phyloP scores from a whole-genome alignment of 169 alveolate genomes.

The Plasmodium knowlesi region DNA sequence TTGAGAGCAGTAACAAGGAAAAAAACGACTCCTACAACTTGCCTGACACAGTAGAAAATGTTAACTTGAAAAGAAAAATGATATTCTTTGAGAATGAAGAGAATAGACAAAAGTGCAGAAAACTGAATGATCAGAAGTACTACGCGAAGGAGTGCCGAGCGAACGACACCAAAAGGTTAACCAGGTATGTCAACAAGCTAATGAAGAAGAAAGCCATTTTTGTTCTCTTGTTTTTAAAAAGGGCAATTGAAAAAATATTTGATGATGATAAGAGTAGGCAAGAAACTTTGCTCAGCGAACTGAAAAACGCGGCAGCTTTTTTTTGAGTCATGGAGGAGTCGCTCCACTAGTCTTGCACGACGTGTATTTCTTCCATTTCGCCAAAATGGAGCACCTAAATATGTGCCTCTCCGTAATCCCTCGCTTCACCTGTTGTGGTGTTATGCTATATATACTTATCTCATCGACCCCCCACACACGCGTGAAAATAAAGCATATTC shows the following conservation, averaged over 20 bases:
- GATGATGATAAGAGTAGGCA: conserved; percentile 53
- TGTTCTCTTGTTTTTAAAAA: conserved; percentile 44
- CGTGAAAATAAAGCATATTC: not conserved
- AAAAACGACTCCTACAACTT: not conserved
- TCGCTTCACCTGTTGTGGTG: not conserved
- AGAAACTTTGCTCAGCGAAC: conserved; percentile 4
- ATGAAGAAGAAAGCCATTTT: conserved; percentile 56
- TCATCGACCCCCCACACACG: not conserved
- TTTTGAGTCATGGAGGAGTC: not conserved
- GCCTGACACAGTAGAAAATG: not conserved
- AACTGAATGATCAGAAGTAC: conserved; percentile 26
- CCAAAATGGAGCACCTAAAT: not conserved
- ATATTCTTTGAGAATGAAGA: conserved; percentile 57
- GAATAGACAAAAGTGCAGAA: conserved; percentile 58
- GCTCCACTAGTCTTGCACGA: not conserved
- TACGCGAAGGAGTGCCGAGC: conserved; percentile 1
- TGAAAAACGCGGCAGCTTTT: not conserved
- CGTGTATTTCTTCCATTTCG: not conserved
- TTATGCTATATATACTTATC: not conserved
- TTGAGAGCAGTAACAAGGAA: not conserved
- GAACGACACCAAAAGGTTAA: conserved; percentile 23
- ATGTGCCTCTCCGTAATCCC: not conserved
- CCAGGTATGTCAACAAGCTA: conserved; percentile 69
- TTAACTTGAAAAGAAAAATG: conserved; percentile 37
- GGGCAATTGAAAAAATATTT: conserved; percentile 53